phyloP scores from a whole-genome alignment of 2,329 filamentous ascomycete species.

The Trichoderma sp. region DNA sequence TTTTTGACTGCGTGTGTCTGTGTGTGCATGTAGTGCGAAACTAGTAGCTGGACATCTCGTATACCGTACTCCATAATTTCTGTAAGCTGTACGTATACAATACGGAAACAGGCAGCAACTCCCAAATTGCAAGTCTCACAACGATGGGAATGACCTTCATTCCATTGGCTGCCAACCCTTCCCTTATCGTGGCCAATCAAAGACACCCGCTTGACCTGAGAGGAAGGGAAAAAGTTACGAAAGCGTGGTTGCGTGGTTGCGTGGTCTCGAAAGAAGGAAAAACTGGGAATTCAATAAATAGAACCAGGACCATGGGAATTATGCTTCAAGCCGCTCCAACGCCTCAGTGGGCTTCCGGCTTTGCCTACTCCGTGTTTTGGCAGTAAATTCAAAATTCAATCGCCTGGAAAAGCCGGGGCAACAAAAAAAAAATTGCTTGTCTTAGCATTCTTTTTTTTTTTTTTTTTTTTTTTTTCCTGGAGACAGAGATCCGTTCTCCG shows the following conservation, averaged over 20 bases:
- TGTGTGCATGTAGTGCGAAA: background rate
- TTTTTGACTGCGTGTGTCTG: background rate
- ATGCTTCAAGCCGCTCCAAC: conserved; percentile 21
- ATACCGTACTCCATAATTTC: background rate
- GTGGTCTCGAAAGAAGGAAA: background rate
- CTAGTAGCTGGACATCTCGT: background rate
- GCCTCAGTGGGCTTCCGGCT: conserved; percentile 10
- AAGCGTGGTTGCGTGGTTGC: background rate
- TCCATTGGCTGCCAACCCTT: conserved; percentile 7
- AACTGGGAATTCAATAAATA: background rate
- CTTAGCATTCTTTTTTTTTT: background rate
- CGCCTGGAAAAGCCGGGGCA: background rate
- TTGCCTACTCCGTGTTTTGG: background rate
- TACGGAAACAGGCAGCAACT: background rate
- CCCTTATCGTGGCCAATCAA: conserved; percentile 16
- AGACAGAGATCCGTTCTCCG: background rate
- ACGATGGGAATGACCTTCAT: conserved; percentile 12
- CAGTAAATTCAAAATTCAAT: background rate
- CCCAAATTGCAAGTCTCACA: conserved; percentile 4
- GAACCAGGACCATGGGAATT: background rate
- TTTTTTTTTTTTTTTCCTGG: background rate
- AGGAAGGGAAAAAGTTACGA: background rate
- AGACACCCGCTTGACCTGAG: background rate
- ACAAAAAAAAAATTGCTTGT: background rate
- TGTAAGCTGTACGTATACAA: background rate